Base-by-base conservation (phyloP, 2,329 filamentous ascomycete genomes). In the Aspergillus udagawae region DNA sequence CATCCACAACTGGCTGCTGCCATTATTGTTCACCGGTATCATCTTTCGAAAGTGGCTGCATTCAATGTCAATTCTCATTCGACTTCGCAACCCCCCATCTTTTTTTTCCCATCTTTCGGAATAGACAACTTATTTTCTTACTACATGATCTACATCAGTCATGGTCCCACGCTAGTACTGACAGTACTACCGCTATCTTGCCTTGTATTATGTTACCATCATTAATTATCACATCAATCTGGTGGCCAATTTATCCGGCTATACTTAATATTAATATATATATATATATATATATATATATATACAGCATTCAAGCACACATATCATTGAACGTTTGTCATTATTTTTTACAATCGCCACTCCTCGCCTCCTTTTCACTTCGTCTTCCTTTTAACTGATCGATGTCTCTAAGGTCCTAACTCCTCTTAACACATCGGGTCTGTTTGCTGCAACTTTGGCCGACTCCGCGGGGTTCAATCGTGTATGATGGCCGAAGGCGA, bases 401-500 rank as follows among this genome's bases (percentile, higher is more conserved):
- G 21, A 44, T 47, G 51, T 29, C 47, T 7, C 12, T 50, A 25
- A 47, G 49, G 50, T 38, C 54, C 17, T 48, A 29, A 41, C 42
- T 56, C 42, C 48, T 52, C 21, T n/a, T 12, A 28, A 25, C 51
- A 51, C 17, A 35, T 35, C 55, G 29, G 20, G 20, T 27, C 47
- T 35, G 9, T 44, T 49, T 21, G 42, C 41, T 10, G 4, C n/a
- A 3, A 23, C 27, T 29, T 28, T 32, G 9, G n/a, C 44, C 47
- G 28, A 49, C 49, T 17, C 10, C 20, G 29, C n/a, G n/a, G n/a
- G n/a, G 28, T 45, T 41, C 49, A 21, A 49, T 9, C 12, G 48
- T 54, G 35, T 64, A 67, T 63, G 54, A 75, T 75, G 72, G 66
- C 72, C 61, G 63, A 71, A 55, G 60, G 60, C 52, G 67, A 73